Evolutionary conservation across 164 flowering plant species (phyloP).

Genomic region (Chimonanthus praecox): DNA sequence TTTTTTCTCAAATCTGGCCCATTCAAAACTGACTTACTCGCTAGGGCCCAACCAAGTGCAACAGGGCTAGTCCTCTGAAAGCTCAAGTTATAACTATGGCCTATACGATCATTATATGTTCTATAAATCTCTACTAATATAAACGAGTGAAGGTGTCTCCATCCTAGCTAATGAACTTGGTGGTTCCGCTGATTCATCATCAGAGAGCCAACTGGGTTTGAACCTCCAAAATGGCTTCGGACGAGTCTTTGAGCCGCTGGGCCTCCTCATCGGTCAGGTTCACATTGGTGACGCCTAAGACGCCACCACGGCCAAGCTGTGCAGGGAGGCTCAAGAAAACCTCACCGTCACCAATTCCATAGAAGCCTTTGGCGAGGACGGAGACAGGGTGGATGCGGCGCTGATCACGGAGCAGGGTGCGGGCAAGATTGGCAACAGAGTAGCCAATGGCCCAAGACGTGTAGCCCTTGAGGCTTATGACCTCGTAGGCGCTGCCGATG

Average conservation of each 20-base stretch:
- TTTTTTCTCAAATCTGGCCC: too few species aligned
- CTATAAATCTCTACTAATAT: too few species aligned
- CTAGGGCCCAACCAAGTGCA: too few species aligned
- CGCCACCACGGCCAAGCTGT: slow-evolving; percentile 60
- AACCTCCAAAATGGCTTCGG: slow-evolving; percentile 47
- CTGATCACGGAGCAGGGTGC: slow-evolving; percentile 57
- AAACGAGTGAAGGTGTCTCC: too few species aligned
- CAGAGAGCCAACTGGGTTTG: slow-evolving; percentile 47
- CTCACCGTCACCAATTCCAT: slow-evolving; percentile 56
- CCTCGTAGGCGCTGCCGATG: slow-evolving; percentile 62
- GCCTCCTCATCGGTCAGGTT: slow-evolving; percentile 61
- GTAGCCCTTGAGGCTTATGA: slow-evolving; percentile 74
- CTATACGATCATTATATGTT: too few species aligned
- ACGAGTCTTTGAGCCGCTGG: slow-evolving; percentile 41
- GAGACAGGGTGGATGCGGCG: slow-evolving; percentile 73
- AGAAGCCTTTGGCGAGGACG: slow-evolving; percentile 65
- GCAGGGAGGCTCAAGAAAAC: slow-evolving; percentile 84
- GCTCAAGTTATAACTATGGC: too few species aligned
- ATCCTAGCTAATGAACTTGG: too few species aligned
- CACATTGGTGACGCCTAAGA: slow-evolving; percentile 56
- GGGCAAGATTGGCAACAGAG: slow-evolving; percentile 68
- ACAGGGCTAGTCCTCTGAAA: too few species aligned
- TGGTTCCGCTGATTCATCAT: neutral
- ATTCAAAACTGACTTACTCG: too few species aligned
- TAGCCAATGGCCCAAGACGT: slow-evolving; percentile 91